Percentiles rank a stretch among this genome's conserved stretches.
Conservation (phyloP, 2,329 filamentous ascomycete species). For the Epichloe hybrida region DNA sequence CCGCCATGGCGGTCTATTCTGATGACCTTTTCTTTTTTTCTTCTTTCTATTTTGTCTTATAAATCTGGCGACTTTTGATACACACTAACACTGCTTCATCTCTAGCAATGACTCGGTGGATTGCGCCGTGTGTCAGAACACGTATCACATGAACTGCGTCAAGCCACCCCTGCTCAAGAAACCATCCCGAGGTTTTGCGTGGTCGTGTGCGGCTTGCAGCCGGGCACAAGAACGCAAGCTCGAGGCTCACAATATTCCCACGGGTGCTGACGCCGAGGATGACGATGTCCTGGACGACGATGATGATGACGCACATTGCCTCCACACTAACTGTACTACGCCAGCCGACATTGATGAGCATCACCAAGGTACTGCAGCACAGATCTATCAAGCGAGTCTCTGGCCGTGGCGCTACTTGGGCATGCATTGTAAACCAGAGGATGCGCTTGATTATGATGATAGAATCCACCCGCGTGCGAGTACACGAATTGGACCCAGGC, state of each 20-base stretch:
- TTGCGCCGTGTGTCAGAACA: constrained; percentile 86
- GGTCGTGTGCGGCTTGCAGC: constrained; percentile 93
- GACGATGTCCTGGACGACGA: constrained; percentile 55
- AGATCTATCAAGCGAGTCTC: constrained; percentile 81
- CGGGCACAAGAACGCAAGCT: constrained; percentile 88
- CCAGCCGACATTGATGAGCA: constrained; percentile 46
- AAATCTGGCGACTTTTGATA: too few species aligned
- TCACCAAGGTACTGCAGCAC: constrained; percentile 59
- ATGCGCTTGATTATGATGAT: constrained; percentile 93
- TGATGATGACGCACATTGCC: constrained; percentile 48
- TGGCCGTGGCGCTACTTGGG: constrained; percentile 96
- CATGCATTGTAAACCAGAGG: constrained; percentile 88
- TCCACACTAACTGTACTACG: constrained; percentile 48
- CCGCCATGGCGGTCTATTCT: neutral
- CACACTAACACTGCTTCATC: neutral
- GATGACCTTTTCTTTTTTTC: neutral
- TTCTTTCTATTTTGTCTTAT: neutral
- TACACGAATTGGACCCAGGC: constrained; percentile 77
- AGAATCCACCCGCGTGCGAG: constrained; percentile 93
- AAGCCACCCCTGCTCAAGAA: constrained; percentile 86
- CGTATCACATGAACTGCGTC: constrained; percentile 98
- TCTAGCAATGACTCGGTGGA: constrained; percentile 83
- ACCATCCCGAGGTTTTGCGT: constrained; percentile 91
- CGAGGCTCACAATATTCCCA: constrained; percentile 77
- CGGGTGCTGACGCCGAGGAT: constrained; percentile 56